Evolutionary conservation across 2,329 filamentous ascomycete species (phyloP), one percentile per base, ranked within the genome.

Genomic region (Colletotrichum tabaci): DNA sequence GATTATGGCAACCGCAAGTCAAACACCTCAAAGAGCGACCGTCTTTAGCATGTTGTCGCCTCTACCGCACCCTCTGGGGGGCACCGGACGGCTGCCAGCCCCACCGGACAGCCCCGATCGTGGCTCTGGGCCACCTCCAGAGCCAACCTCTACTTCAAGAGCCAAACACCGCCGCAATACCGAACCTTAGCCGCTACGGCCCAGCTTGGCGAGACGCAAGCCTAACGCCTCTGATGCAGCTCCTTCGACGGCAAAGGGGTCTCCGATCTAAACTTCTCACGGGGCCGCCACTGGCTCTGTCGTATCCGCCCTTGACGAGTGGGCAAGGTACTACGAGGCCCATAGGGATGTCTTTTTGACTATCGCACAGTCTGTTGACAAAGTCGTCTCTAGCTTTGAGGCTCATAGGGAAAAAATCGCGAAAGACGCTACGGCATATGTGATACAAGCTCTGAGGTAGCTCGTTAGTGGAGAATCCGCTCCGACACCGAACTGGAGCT

Each of bases 311-410:
- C 40, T 58, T 58, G 18, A 46, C 8, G n/a, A 58, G 23, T 18
- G 44, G 23, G 55, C 55, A 2, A 58, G 18, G 12, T 9, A 46
- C n/a, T 46, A 46, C 15, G 40, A 58, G 18, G 55, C 35, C 35
- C 8, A 38, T 23, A 44, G 44, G n/a, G 18, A 58, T 15, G 7
- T 46, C 55, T 58, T 58, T 26, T 2, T 58, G 12, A 44, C 55
- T 23, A 58, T 58, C 38, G 38, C 55, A 18, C 8, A 58, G 55
- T 44, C 55, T 42, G 40, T 58, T 4, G 38, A 58, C 7, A 58
- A 44, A 5, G 38, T 58, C 2, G 55, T 58, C 55, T 42, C 35
- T 26, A 26, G 26, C 26, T 26, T 26, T 4, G 26, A 26, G 26
- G 26, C 26, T 26, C 26, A n/a, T 26, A 26, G 26, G 26, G 26